Conservation (phyloP, 164 flowering plant species). For the Akebia trifoliata region DNA sequence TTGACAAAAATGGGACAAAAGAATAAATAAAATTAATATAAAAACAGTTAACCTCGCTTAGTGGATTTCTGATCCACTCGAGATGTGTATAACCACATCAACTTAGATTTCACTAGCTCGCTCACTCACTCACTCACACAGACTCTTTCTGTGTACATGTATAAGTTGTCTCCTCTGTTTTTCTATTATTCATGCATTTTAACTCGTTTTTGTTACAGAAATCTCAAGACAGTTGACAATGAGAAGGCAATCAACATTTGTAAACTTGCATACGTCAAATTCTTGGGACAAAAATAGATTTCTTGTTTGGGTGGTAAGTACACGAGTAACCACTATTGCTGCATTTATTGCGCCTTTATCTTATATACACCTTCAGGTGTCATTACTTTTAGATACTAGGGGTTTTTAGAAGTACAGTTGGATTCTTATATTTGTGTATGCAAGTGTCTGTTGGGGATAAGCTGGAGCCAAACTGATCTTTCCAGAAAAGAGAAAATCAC, state of each 20-base stretch:
- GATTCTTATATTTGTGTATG: too few relatives aligned
- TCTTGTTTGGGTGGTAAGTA: conserved; percentile 81
- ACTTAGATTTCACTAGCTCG: too few relatives aligned
- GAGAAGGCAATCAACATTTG: conserved; percentile 86
- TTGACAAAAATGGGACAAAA: too few relatives aligned
- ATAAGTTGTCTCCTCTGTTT: not conserved
- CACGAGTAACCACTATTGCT: conserved; percentile 1
- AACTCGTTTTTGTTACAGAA: conserved; percentile 37
- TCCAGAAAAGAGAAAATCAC: too few relatives aligned
- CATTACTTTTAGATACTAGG: conserved; percentile 1
- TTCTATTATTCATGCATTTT: not conserved
- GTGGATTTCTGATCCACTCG: too few relatives aligned
- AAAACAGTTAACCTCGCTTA: too few relatives aligned
- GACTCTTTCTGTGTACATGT: too few relatives aligned
- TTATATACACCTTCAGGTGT: not conserved
- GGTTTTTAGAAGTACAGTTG: not conserved
- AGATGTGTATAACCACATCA: too few relatives aligned
- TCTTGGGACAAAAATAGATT: conserved; percentile 51
- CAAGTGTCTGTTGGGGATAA: too few relatives aligned
- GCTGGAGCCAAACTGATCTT: too few relatives aligned
- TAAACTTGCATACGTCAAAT: conserved; percentile 56
- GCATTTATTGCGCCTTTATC: not conserved
- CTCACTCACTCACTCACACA: too few relatives aligned
- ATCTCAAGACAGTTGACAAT: conserved; percentile 52
- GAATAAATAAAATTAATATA: too few relatives aligned